Base-by-base conservation (phyloP, 1,139 yeast genomes). In the Scheffersomyces insectosa region DNA sequence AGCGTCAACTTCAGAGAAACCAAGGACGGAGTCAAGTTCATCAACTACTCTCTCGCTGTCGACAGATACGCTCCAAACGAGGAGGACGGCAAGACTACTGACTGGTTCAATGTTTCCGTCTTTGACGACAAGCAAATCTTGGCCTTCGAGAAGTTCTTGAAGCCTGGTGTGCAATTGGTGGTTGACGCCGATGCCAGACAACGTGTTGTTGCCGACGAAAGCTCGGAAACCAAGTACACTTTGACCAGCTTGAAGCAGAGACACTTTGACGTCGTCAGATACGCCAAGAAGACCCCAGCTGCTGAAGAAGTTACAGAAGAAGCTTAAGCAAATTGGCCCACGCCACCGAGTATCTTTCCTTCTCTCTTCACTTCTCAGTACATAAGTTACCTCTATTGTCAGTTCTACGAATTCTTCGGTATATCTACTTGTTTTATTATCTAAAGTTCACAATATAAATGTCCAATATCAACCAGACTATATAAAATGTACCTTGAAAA, bases 31-130 rank as follows among this genome's bases (percentile, higher is more conserved):
- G 52, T 50, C 36, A 70, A 68, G 46, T 73, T 65, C 55, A 60
- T 72, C 55, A 64, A 60, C 44, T 74, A 74, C 58, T 65, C 75
- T 12, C 67, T 74, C 47, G 79, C 78, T 10, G 79, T 74, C 30
- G 65, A 70, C 61, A 64, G 65, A 56, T 70, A 51, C 57, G 55
- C 57, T 29, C 70, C 70, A 11, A 59, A 53, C 38, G 66, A 62
- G 33, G 68, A 60, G 32, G 65, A 63, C 42, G 60, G 56, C 39
- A 54, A 50, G 46, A 50, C 62, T 41, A 65, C 77, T 40, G 75
- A 71, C 47, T 74, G 78, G 79, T 72, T 57, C 60, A 71, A 67
- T 45, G 57, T 74, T 38, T 54, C 70, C 37, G 77, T 68, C 5
- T 74, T 73, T 55, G 66, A 70, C 50, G 77, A 71, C 33, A 55